Evolutionary conservation across 208 protist species (phyloP), one percentile per base, ranked within the genome.

Genomic region (Acanthamoeba polyphaga): DNA sequence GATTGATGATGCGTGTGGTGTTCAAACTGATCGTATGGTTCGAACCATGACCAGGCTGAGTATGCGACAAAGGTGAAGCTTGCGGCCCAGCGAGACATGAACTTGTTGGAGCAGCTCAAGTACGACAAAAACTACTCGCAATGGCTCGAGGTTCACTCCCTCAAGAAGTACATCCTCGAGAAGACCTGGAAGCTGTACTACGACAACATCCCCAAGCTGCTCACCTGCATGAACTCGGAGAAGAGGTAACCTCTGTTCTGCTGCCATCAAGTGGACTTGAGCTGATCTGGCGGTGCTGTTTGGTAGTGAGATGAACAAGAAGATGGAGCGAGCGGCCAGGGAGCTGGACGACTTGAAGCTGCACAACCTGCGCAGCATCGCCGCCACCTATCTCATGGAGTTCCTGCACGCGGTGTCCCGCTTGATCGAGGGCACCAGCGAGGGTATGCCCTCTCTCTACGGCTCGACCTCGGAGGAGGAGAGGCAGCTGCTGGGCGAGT

Each of bases 401-500:
- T 97, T 96, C 72, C 58, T 97, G 22, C 96, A 97, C 68, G 95
- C 85, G 27, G 94, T 97, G 53, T 94, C 95, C 38, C 94, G 90
- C 17, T 51, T 97, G 5, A 49, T 94, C 34, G 51, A 27, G 13
- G 95, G 95, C 74, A 96, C 96, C 9, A 60, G 38, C 17, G 95
- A 97, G 64, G 96, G 95, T 92, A 95, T 96, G 38, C 96, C 96
- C 46, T 43, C 85, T 4, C 62, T 96, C 29, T 95, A 97, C 72
- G 96, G 96, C 72, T 80, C 97, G 85, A 97, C 96, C 27, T 46
- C 96, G 3, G 85, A 97, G 24, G 96, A 97, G 49, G 96, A 97
- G 51, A 32, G 51, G 32, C 53, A 53, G 15, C 19, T n/a, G 24
- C 43, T 92, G 51, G 92, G 92, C 60, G 95, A 97, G 60, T 97